phyloP scores from a whole-genome alignment of 768 basidiomycete species.

The Mycena metata region DNA sequence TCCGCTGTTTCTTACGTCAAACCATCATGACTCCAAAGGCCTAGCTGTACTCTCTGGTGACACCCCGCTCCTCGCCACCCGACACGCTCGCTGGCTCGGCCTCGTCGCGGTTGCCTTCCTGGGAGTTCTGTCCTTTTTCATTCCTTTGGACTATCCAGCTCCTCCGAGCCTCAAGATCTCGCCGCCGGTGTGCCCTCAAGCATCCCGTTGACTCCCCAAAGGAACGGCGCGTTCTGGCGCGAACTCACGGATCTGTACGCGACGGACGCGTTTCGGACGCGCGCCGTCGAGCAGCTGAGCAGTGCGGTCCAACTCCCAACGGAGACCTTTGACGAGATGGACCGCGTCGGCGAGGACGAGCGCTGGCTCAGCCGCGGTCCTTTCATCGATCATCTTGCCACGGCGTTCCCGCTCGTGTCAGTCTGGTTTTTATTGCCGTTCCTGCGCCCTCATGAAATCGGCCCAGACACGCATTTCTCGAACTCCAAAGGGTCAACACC shows the following conservation, averaged over 20 bases:
- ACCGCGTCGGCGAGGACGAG: constrained; percentile 59
- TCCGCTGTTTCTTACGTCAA: too few species aligned
- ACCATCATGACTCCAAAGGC: constrained; percentile 24
- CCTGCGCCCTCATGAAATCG: too few species aligned
- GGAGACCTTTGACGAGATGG: constrained; percentile 63
- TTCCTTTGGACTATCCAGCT: neutral
- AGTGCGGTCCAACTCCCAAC: constrained; percentile 56
- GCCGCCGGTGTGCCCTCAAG: constrained; percentile 23
- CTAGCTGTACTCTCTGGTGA: constrained; percentile 20
- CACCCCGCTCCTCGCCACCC: constrained; percentile 1
- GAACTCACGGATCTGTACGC: constrained; percentile 26
- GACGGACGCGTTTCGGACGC: constrained; percentile 45
- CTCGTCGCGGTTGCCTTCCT: neutral
- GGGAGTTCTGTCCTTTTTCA: neutral
- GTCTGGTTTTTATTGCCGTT: constrained; percentile 35
- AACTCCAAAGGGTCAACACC: constrained; percentile 62
- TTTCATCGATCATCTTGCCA: constrained; percentile 56
- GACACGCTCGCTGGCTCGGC: constrained; percentile 8
- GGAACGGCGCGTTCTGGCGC: constrained; percentile 30
- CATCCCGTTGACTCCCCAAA: constrained; percentile 5
- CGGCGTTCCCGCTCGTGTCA: constrained; percentile 67
- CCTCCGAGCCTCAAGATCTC: neutral
- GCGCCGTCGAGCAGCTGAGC: constrained; percentile 49
- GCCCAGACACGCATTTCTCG: constrained; percentile 2
- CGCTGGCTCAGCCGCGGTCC: constrained; percentile 56